These are phyloP conservation scores for Zygosaccharomyces pseudobailii DNA, from an alignment of 1,139 yeast species.

Conservation along the genomic window DNA sequence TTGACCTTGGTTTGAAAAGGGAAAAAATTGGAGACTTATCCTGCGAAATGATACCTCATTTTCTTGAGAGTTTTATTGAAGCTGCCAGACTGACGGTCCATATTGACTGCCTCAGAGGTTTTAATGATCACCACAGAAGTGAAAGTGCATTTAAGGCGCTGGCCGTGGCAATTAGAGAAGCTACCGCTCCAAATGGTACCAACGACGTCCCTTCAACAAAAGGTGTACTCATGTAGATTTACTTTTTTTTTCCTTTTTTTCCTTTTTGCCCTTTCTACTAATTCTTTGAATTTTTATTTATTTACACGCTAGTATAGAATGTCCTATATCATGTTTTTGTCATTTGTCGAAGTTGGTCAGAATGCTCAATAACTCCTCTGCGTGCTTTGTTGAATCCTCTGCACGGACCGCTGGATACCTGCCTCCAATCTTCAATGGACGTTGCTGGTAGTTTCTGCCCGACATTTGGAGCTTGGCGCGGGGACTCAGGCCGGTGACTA, in stretches of 20 bases:
- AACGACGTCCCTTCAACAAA: constrained; percentile 94
- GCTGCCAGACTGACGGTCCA: constrained; percentile 87
- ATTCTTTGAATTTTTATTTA: neutral
- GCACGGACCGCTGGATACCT: constrained; percentile 11
- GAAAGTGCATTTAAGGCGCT: constrained; percentile 95
- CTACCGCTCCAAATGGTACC: constrained; percentile 75
- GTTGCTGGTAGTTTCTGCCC: constrained; percentile 17
- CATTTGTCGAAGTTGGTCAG: constrained; percentile 14
- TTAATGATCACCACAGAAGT: constrained; percentile 93
- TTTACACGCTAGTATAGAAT: constrained; percentile 9
- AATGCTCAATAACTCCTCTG: constrained; percentile 24
- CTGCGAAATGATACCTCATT: constrained; percentile 96
- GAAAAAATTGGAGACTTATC: constrained; percentile 91
- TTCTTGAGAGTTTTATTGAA: constrained; percentile 87
- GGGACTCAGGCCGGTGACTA: constrained; percentile 20
- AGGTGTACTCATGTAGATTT: constrained; percentile 59
- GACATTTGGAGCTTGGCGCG: constrained; percentile 16
- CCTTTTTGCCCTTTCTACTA: constrained; percentile 1
- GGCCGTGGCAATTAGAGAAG: constrained; percentile 87
- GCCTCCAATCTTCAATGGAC: constrained; percentile 13
- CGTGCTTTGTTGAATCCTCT: constrained; percentile 19
- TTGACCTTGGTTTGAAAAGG: constrained; percentile 83
- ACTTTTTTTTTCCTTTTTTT: constrained; percentile 5
- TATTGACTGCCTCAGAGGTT: constrained; percentile 89
- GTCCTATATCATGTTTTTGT: neutral